Evolutionary conservation across 495 filamentous ascomycete genomes (phyloP), one percentile per base, ranked within the genome.

Genomic region (Cenococcum geophilum): DNA sequence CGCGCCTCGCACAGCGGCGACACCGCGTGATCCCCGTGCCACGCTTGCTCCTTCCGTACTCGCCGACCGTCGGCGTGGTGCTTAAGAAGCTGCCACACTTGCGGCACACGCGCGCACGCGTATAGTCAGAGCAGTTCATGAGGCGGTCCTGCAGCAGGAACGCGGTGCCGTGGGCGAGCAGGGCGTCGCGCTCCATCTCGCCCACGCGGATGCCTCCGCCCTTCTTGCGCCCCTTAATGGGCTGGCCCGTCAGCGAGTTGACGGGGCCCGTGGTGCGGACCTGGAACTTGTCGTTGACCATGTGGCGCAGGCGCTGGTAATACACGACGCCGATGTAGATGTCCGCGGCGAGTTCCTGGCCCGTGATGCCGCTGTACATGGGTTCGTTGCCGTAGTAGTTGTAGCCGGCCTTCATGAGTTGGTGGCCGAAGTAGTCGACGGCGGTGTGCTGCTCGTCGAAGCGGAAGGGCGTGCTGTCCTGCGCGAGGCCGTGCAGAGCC

Each of bases 211-310:
- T 96, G 83, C 93, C 93, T 74, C 93, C 93, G 67, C 93, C 93
- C 79, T 89, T 89, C 70, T 90, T 91, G 70, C 92, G 80, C 60
- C 93, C 93, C 78, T 98, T 96, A 76, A 97, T 91, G 25, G 93
- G 93, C 73, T 98, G 93, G 35, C 95, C 93, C 8, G 92, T 97
- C 23, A 95, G 80, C 22, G 83, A 78, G 55, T 89, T 90, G 49
- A 97, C 87, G 34, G 89, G 91, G 36, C 93, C 93, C 0, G 93
- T 98, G 1, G 93, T 97, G 71, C 93, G 84, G 59, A 97, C 93
- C 75, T 98, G 93, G 82, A 90, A 98, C 75, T 98, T 98, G 74
- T 98, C 93, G 80, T 96, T 96, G 21, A 98, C 93, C 93, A 98
- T 98, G 83, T 98, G 93, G 70, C 93, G 81, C 54, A 98, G 80